These are phyloP conservation scores for Fusarium secorum DNA, from an alignment of 2,329 filamentous ascomycete genomes.

Conservation along the genomic window DNA sequence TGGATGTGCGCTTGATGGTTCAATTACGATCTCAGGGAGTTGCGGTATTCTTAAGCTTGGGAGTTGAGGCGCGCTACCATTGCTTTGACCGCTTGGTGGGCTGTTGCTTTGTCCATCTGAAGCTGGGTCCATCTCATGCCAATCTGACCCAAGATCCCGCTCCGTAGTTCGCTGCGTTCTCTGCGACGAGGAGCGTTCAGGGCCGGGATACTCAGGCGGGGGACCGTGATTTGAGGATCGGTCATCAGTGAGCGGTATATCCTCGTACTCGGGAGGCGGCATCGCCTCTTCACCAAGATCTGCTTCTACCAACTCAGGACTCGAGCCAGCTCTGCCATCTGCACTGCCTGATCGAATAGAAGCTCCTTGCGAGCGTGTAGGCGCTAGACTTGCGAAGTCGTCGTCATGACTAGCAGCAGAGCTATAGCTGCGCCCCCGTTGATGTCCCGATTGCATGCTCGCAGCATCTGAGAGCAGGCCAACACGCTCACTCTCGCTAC, in stretches of 20 bases:
- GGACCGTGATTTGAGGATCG: slow-evolving; percentile 56
- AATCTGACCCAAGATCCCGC: slow-evolving; percentile 24
- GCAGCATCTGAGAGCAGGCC: slow-evolving; percentile 77
- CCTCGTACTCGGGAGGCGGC: slow-evolving; percentile 64
- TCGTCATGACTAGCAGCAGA: slow-evolving; percentile 64
- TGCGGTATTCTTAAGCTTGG: slow-evolving; percentile 59
- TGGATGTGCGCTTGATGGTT: slow-evolving; percentile 54
- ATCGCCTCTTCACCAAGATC: slow-evolving; percentile 58
- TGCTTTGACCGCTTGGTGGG: slow-evolving; percentile 41
- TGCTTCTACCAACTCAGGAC: slow-evolving; percentile 61
- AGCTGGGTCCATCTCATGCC: slow-evolving; percentile 6
- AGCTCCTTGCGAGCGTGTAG: slow-evolving; percentile 50
- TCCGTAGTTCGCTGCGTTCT: slow-evolving; percentile 38
- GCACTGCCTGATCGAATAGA: slow-evolving; percentile 53
- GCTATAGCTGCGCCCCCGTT: slow-evolving; percentile 50
- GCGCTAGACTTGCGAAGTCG: slow-evolving; percentile 52
- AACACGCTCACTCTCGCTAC: slow-evolving; percentile 74
- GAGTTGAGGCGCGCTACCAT: slow-evolving; percentile 56
- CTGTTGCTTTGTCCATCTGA: not conserved
- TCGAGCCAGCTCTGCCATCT: slow-evolving; percentile 57
- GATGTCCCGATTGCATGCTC: slow-evolving; percentile 60
- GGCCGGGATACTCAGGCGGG: slow-evolving; percentile 61
- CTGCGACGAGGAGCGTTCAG: slow-evolving; percentile 43
- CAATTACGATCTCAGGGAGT: slow-evolving; percentile 66
- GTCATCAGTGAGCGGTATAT: slow-evolving; percentile 54